phyloP scores from a whole-genome alignment of 768 basidiomycete genomes.

The Kwoniella dejecticola region DNA sequence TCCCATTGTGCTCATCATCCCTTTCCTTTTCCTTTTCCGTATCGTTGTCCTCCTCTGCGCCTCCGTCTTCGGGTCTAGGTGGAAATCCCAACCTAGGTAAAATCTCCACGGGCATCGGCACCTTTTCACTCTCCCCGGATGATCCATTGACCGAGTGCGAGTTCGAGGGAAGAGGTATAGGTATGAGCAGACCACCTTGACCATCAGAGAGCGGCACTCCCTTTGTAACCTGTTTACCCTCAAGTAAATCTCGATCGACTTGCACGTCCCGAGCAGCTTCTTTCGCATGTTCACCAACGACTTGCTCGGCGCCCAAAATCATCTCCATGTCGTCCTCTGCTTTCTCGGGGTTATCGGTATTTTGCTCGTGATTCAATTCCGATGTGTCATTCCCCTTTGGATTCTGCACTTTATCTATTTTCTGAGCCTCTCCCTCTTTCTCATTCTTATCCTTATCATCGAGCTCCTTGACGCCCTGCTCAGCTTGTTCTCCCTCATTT shows the following conservation, averaged over 20 bases:
- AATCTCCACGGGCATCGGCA: not conserved
- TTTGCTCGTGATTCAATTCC: not conserved
- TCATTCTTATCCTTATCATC: not conserved
- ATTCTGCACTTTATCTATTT: constrained; percentile 3
- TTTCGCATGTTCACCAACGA: constrained; percentile 1
- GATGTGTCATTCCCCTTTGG: too few relatives aligned
- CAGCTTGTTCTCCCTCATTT: not conserved
- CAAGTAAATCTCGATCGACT: not conserved
- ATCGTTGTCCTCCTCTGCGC: too few relatives aligned
- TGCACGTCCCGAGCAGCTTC: not conserved
- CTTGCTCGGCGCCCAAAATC: not conserved
- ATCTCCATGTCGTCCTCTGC: constrained; percentile 5
- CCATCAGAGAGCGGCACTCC: constrained; percentile 32
- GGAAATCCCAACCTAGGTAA: constrained; percentile 16
- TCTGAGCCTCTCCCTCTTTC: not conserved
- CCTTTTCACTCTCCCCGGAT: not conserved
- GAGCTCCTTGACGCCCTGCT: not conserved
- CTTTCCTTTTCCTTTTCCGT: too few relatives aligned
- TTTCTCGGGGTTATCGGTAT: not conserved
- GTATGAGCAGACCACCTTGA: constrained; percentile 25
- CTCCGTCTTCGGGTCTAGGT: not conserved
- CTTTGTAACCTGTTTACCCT: constrained; percentile 7
- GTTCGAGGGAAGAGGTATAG: not conserved
- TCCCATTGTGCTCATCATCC: too few relatives aligned
- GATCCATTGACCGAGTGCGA: not conserved